Base-by-base conservation (phyloP, 1,139 yeast species). In the Candida sojae region DNA sequence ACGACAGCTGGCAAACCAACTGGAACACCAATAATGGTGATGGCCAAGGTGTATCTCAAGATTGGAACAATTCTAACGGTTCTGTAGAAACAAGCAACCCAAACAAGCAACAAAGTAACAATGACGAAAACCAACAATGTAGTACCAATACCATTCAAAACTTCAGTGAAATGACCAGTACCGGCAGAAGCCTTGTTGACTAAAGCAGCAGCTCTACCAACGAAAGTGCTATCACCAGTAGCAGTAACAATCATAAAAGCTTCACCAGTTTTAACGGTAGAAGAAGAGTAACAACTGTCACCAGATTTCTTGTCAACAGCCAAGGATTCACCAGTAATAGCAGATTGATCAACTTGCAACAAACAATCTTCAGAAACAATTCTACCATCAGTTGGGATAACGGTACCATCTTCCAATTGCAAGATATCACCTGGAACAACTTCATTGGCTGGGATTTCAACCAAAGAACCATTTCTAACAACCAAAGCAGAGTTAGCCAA, bases 1-100 rank as follows among this genome's bases (percentile, higher is more conserved):
- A 92, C 97, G 70, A 92, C 98, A 73, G 97, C 98, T 75, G 98
- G 98, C 71, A 92, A 85, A 88, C 98, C 98, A 66, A 92, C 99
- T 76, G 99, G 99, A 63, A 93, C 99, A 88, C 99, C 99, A 67
- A 93, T 88, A 78, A 92, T 91, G 78, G 97, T 92, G 72, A 92
- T 89, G 64, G 96, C 97, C 71, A 93, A 82, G 65, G 96, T 84
- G 82, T 86, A 91, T 81, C 97, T 87, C 76, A 93, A 84, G 77
- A 92, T 88, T 64, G 86, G 80, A 64, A 91, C 97, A 70, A 91
- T 90, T 68, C 80, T 82, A 70, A 84, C 86, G 63, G 96, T 83
- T 78, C 97, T 84, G 88, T 91, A 91, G 91, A 92, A 91, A 77
- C 91, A 83, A 71, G 97, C 91, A 68, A 81, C 80, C 97, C 97